Conservation (phyloP, 2,329 filamentous ascomycete species). For the Aspergillus jensenii region DNA sequence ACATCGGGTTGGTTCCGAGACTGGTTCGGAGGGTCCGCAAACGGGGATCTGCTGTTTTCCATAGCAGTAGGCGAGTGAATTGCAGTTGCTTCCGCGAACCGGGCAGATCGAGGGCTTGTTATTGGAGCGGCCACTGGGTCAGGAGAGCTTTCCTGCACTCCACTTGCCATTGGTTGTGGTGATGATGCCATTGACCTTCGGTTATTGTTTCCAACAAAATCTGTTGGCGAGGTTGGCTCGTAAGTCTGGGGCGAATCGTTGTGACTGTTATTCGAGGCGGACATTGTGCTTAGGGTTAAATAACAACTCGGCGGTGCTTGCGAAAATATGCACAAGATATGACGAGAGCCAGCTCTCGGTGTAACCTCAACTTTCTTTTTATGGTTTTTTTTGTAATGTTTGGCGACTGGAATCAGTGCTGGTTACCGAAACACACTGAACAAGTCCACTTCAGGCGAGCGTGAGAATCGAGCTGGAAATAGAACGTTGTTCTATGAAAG, state of each 20-base stretch:
- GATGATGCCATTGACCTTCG: slow-evolving; percentile 29
- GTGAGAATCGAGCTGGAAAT: background rate
- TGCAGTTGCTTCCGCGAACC: slow-evolving; percentile 65
- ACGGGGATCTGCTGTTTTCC: slow-evolving; percentile 47
- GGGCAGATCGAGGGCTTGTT: slow-evolving; percentile 57
- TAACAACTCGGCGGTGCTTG: background rate
- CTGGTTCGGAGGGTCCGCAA: slow-evolving; percentile 52
- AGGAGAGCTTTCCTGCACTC: slow-evolving; percentile 29
- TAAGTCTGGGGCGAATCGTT: slow-evolving; percentile 31
- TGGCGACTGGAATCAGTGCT: background rate
- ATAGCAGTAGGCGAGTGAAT: slow-evolving; percentile 62
- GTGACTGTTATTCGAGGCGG: slow-evolving; percentile 23
- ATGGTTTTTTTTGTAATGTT: background rate
- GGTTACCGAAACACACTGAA: background rate
- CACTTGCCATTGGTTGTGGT: slow-evolving; percentile 26
- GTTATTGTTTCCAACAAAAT: slow-evolving; percentile 36
- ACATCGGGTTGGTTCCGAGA: slow-evolving; percentile 56
- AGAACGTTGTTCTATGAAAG: background rate
- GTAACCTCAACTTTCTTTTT: slow-evolving; percentile 1
- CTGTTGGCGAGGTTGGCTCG: slow-evolving; percentile 39
- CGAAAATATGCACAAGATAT: slow-evolving; percentile 14
- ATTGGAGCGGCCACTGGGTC: slow-evolving; percentile 37
- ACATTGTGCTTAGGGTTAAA: slow-evolving; percentile 21
- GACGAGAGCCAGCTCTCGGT: slow-evolving; percentile 40
- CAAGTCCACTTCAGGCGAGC: background rate